Evolutionary conservation across 2,329 filamentous ascomycete genomes (phyloP).

Genomic region (Fusarium virguliforme): DNA sequence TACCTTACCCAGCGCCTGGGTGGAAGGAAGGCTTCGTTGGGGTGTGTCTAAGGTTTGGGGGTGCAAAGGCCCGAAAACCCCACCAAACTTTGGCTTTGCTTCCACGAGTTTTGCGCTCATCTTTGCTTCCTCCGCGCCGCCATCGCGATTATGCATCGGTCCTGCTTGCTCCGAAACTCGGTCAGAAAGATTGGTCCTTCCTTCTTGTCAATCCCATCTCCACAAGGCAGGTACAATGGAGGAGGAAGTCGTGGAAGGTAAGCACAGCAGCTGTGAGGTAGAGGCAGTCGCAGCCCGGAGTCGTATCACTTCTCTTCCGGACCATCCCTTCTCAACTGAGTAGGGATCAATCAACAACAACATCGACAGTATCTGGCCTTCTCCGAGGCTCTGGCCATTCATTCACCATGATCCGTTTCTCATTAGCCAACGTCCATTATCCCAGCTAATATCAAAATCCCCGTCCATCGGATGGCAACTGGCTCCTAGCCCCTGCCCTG

Average conservation of each 20-base stretch:
- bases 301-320: constrained; percentile 16
- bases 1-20: constrained; percentile 12
- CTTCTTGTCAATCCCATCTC: constrained; percentile 18
- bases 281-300: constrained; percentile 4
- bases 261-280: neutral
- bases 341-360: neutral
- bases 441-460: constrained; percentile 42
- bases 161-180: constrained; percentile 41
- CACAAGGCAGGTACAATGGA: neutral
- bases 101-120: constrained; percentile 33
- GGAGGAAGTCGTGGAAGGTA: neutral
- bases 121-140: constrained; percentile 15
- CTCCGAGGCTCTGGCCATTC: constrained; percentile 28
- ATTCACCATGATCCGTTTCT: constrained; percentile 41
- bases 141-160: constrained; percentile 9
- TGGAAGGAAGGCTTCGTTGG: constrained; percentile 1
- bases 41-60: neutral
- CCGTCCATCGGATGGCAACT: constrained; percentile 21
- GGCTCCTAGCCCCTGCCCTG: constrained; percentile 24
- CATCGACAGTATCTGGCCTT: constrained; percentile 13
- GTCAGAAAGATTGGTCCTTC: constrained; percentile 37
- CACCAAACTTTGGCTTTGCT: constrained; percentile 24
- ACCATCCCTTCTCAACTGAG: constrained; percentile 37
- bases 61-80: neutral
- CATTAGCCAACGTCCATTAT: constrained; percentile 48